Evolutionary conservation across 2,329 filamentous ascomycete genomes (phyloP), one percentile per base, ranked within the genome.

Genomic region (Lachnellula cervina): DNA sequence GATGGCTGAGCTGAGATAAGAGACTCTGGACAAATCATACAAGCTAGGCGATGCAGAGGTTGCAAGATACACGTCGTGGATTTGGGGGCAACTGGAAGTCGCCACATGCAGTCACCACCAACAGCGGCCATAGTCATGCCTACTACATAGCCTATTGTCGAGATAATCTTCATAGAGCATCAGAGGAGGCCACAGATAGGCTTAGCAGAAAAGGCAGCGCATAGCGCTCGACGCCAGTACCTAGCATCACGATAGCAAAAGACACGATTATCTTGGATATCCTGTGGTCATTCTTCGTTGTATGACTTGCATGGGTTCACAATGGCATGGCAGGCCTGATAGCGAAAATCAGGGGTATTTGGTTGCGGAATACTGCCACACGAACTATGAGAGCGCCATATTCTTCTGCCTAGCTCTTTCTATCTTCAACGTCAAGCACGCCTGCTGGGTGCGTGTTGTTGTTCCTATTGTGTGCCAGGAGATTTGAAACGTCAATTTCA

Each of bases 161-260:
- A 83, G 81, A 83, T 80, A 75, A 81, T 82, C 78, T 83, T 83
- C 76, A 82, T 84, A 85, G 80, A 81, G 77, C 81, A 78, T 77
- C 65, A 67, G 60, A 61, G 60, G 56, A 61, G 64, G 62, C 61
- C 59, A 61, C 62, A 67, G 71, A 66, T 67, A 68, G 72, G 77
- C 77, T 78, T 79, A 80, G 74, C 77, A 76, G 74, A 74, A 60
- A 54, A 58, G 57, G 75, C 74, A 78, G 79, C 78, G 78, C 76
- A 76, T 81, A 81, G 80, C 78, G 77, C 79, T 78, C 77, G 73
- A 77, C 74, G 76, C 76, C 76, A 83, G 80, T 81, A 82, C 80
- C 82, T 88, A 88, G 84, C 82, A 83, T 82, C 80, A 84, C 81
- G 84, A 84, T 89, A 88, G 86, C 85, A 87, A 82, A 86, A 77